These are phyloP conservation scores for Fusarium succisae DNA, from an alignment of 2,329 filamentous ascomycete genomes.

Conservation along the genomic window DNA sequence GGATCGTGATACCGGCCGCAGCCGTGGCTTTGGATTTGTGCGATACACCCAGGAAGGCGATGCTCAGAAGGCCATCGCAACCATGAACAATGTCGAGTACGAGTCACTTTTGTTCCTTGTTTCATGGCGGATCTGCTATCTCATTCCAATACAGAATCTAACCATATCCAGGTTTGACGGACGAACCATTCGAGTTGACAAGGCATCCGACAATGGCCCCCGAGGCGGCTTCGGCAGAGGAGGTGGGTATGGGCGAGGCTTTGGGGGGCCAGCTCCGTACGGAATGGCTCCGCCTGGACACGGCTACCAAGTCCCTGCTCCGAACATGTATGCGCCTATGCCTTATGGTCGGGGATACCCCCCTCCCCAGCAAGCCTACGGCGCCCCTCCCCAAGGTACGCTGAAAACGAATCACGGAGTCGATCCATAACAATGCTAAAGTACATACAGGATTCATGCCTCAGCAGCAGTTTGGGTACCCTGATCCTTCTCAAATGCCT, in stretches of 20 bases:
- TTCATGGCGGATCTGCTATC: slow-evolving; percentile 29
- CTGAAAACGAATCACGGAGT: background rate
- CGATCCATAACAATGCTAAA: background rate
- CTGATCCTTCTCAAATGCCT: slow-evolving; percentile 54
- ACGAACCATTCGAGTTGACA: slow-evolving; percentile 84
- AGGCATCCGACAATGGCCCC: slow-evolving; percentile 83
- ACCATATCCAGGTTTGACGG: slow-evolving; percentile 34
- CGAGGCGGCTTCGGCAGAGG: slow-evolving; percentile 57
- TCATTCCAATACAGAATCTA: slow-evolving; percentile 12
- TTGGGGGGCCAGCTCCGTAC: slow-evolving; percentile 53
- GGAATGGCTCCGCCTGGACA: slow-evolving; percentile 50
- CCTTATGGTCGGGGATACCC: slow-evolving; percentile 53
- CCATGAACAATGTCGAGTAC: slow-evolving; percentile 92
- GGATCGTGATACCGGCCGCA: slow-evolving; percentile 95
- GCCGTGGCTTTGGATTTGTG: slow-evolving; percentile 97
- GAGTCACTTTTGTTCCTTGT: slow-evolving; percentile 46
- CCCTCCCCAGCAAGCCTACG: slow-evolving; percentile 48
- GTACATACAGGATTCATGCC: slow-evolving; percentile 48
- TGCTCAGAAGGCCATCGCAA: slow-evolving; percentile 78
- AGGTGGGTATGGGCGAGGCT: slow-evolving; percentile 52
- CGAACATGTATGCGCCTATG: slow-evolving; percentile 51
- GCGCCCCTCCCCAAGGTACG: slow-evolving; percentile 54
- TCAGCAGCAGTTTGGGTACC: slow-evolving; percentile 56
- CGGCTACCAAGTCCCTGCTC: slow-evolving; percentile 47
- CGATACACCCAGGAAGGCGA: slow-evolving; percentile 82